Evolutionary conservation across 1,284 basidiomycete species (phyloP).

Genomic region (Polyporus tsugae): DNA sequence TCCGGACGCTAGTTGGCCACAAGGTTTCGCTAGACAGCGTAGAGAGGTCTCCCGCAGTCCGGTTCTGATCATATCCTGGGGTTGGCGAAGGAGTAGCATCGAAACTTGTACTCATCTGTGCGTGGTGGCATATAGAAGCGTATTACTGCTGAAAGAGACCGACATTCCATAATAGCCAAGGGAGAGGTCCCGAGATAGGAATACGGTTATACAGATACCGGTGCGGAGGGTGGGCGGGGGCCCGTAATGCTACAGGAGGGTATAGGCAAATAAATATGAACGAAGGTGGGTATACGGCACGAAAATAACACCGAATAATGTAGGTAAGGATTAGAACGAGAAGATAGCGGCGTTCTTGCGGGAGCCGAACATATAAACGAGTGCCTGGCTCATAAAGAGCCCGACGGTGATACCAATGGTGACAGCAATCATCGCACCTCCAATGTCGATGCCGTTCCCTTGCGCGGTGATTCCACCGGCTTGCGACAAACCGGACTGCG

Average conservation of each 20-base stretch:
- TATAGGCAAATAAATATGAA: background rate
- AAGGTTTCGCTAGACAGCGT: slow-evolving; percentile 93
- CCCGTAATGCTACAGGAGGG: slow-evolving; percentile 7
- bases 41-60: slow-evolving; percentile 89
- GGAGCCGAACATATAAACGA: slow-evolving; percentile 87
- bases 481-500: slow-evolving; percentile 85
- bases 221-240: background rate
- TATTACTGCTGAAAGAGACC: slow-evolving; percentile 11
- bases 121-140: slow-evolving; percentile 16
- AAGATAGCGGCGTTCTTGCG: slow-evolving; percentile 87
- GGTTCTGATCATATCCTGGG: slow-evolving; percentile 62
- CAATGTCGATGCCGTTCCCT: slow-evolving; percentile 77
- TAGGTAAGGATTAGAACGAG: slow-evolving; percentile 61
- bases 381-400: slow-evolving; percentile 86
- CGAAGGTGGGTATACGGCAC: background rate
- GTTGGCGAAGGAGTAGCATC: slow-evolving; percentile 19
- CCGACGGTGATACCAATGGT: slow-evolving; percentile 92
- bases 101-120: slow-evolving; percentile 23
- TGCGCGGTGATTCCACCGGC: slow-evolving; percentile 82
- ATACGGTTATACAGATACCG: background rate
- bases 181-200: background rate
- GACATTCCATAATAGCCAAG: background rate
- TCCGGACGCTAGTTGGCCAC: slow-evolving; percentile 96
- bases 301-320: background rate
- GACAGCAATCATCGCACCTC: slow-evolving; percentile 87